Base-by-base conservation (phyloP, 148 eudicot genomes). In the Rhododendron simsii region DNA sequence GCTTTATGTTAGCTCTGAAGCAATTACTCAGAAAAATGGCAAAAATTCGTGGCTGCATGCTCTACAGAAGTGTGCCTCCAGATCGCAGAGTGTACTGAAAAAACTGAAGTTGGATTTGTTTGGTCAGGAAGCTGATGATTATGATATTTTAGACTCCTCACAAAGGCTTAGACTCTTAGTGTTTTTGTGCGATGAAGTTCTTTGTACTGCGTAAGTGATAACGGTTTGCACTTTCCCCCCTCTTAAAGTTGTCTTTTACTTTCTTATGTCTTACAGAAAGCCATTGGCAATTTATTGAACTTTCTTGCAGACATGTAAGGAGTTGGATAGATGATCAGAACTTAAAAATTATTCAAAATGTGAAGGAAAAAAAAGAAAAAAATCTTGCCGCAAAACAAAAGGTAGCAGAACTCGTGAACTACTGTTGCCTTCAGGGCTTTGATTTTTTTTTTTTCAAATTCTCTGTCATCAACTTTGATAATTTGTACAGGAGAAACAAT, bases 131-230 rank as follows among this genome's bases (percentile, higher is more conserved):
- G 85, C 83, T 85, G 89, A 90, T 87, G 88, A 87, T 88, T 97
- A 92, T 90, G 94, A 94, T 83, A 85, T 87, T 85, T 84, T 95
- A 85, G 89, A 90, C 73, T 85, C 93, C 69, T 93, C 98, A 7
- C 85, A 89, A 82, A 97, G 92, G 89, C 98, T 97, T 74, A 90
- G 82, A 82, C 86, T 97, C 63, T 79, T 97, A 80, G 93, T 87
- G 47, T 90, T 93, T 87, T 89, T 97, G 67, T 97, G 99, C 82
- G 98, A 95, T 89, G 96, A 97, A 89, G 80, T 93, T 80, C 99
- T 97, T 83, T 86, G 86, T 83, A 93, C 95, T 47, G 87, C 18
- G 98, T 97, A 93, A 91, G 96, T 88, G 23, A 55, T 41, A 84
- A 80, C 1, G 45, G 35, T 74, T 86, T 14, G 63, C 79, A 74